Percentiles rank a stretch among this genome's conserved stretches.
Evolutionary conservation across 208 protist genomes (phyloP).

Genomic region (Trypanosoma cruzi): DNA sequence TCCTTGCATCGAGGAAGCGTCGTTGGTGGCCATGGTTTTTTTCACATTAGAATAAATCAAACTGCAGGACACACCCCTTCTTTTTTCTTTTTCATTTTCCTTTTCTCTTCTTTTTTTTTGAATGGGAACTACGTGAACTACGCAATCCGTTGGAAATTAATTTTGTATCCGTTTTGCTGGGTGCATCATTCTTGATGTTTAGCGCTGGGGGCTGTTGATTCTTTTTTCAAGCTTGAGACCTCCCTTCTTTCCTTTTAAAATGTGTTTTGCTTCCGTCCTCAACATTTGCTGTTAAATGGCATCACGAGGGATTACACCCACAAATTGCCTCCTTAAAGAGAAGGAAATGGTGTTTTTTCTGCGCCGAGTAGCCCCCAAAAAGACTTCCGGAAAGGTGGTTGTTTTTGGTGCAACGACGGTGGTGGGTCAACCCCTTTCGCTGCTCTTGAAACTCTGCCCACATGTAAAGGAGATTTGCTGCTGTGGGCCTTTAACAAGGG

Average conservation of each 20-base stretch:
- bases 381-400: constrained; percentile 68
- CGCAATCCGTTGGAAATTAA: no score
- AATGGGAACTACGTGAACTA: no score
- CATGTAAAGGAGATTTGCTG: constrained; percentile 80
- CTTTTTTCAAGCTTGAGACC: no score
- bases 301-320: no score
- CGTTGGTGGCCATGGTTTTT: constrained; percentile 20
- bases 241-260: no score
- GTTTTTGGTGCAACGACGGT: constrained; percentile 92
- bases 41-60: constrained; percentile 53
- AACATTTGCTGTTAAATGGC: no score
- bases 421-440: constrained; percentile 93
- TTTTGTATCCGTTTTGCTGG: no score
- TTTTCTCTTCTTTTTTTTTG: no score
- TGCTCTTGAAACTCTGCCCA: constrained; percentile 90
- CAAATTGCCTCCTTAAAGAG: background rate
- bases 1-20: constrained; percentile 36
- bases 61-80: background rate
- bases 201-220: no score
- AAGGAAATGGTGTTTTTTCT: constrained; percentile 35
- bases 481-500: constrained; percentile 52
- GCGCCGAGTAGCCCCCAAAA: constrained; percentile 19
- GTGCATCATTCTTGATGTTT: no score
- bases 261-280: no score
- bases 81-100: no score